These are phyloP conservation scores for Aspergillus asperescens DNA, from an alignment of 495 filamentous ascomycete species.

Conservation along the genomic window DNA sequence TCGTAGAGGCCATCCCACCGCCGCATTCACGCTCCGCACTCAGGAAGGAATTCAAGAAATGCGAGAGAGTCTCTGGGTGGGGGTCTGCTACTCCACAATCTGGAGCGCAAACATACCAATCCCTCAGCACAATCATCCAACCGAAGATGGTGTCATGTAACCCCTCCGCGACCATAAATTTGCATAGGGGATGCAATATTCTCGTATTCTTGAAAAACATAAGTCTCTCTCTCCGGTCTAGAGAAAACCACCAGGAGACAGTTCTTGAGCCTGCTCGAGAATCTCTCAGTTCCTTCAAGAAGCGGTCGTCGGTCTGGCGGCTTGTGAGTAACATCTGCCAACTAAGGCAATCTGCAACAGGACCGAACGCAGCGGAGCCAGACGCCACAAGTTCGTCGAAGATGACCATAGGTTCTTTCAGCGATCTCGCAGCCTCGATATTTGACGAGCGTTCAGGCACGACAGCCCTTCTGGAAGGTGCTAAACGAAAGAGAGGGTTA, in stretches of 20 bases:
- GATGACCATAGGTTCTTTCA: conserved; percentile 35
- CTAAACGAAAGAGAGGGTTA: conserved; percentile 55
- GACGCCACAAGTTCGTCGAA: conserved; percentile 40
- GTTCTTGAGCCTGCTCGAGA: conserved; percentile 33
- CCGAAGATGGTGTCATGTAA: conserved; percentile 28
- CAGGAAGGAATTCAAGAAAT: conserved; percentile 29
- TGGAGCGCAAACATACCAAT: conserved; percentile 25
- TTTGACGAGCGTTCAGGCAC: conserved; percentile 11
- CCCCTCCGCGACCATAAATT: conserved; percentile 40
- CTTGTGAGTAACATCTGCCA: conserved; percentile 32
- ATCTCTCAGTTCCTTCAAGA: conserved; percentile 27
- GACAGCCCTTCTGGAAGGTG: conserved; percentile 20
- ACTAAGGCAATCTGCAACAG: conserved; percentile 27
- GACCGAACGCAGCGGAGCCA: conserved; percentile 25
- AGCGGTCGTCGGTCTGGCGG: conserved; percentile 11
- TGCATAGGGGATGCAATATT: conserved; percentile 20
- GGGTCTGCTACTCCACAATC: conserved; percentile 23
- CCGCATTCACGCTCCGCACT: conserved; percentile 35
- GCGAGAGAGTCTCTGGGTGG: conserved; percentile 21
- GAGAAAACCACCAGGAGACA: conserved; percentile 40
- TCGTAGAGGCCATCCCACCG: conserved; percentile 26
- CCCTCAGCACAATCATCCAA: conserved; percentile 34
- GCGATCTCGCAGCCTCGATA: conserved; percentile 17
- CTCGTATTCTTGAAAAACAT: conserved; percentile 19
- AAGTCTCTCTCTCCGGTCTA: conserved; percentile 25